Evolutionary conservation across 2,329 filamentous ascomycete genomes (phyloP), one percentile per base, ranked within the genome.

Genomic region (Stenocarpella maydis): DNA sequence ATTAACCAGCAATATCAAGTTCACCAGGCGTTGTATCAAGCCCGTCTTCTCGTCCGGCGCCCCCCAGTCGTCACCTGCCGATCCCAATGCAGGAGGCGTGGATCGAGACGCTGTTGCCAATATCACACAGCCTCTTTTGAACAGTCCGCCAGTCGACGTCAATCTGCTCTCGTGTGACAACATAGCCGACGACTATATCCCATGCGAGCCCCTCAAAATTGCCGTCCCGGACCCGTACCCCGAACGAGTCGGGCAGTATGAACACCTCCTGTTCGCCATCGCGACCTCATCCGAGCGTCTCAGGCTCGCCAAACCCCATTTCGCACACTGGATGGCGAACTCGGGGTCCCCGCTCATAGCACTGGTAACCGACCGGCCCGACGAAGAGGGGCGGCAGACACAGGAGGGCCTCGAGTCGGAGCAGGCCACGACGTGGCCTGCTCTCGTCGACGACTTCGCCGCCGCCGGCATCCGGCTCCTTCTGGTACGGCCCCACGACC

Each of bases 381-480:
- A 61, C 55, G 55, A 61, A 12, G 55, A 34, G 41, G 14, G 41
- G 17, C 26, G 26, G 26, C 58, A 61, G 58, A 61, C 58, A 31
- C 41, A 47, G 58, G 10, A 58, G 15, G 55, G 34, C 34, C 52
- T 65, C 45, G 58, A 61, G 58, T 10, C 34, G 4, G 58, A 61
- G 12, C 58, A 61, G 41, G 19, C 41, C 26, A 47, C 19, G 26
- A 34, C 58, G 24, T 61, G 58, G 58, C 37, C 39, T 3, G 65
- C 69, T 15, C 69, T 75, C 19, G 50, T 64, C 14, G 55, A 53
- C 15, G 69, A 70, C 2, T 81, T 77, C 39, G 73, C 69, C 34
- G 65, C 70, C n/a, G 72, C 75, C 4, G 78, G 76, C 15, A 77
- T 84, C 41, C 72, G 79, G n/a, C 75, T 79, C 17, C 76, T 72